phyloP scores from a whole-genome alignment of 1,284 basidiomycete genomes.

The Leccinum subrobustum region DNA sequence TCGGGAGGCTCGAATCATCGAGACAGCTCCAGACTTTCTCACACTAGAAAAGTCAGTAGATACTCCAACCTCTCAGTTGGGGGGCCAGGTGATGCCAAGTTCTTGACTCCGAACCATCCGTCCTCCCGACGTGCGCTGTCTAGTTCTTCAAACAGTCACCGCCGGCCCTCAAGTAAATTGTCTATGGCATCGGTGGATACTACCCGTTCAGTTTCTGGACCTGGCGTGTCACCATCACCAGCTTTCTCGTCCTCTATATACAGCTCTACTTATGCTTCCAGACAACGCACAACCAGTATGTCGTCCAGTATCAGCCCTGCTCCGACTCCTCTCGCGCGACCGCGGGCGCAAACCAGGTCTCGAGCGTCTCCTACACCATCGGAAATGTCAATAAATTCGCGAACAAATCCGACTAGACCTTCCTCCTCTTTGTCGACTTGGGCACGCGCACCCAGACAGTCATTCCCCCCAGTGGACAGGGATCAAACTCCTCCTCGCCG shows the following conservation, averaged over 20 bases:
- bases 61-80: conserved; percentile 55
- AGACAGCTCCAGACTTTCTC: conserved; percentile 23
- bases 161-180: conserved; percentile 34
- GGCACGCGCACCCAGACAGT: conserved; percentile 65
- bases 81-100: conserved; percentile 39
- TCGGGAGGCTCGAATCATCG: conserved; percentile 24
- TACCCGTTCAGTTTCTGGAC: conserved; percentile 36
- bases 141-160: conserved; percentile 40
- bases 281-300: conserved; percentile 71
- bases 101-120: conserved; percentile 48
- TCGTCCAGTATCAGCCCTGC: conserved; percentile 42
- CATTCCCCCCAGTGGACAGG: conserved; percentile 45
- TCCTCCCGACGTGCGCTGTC: conserved; percentile 49
- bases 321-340: conserved; percentile 37
- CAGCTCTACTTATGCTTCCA: conserved; percentile 73
- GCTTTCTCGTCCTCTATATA: conserved; percentile 43
- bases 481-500: conserved; percentile 47
- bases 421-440: conserved; percentile 55
- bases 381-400: conserved; percentile 45
- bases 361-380: conserved; percentile 60
- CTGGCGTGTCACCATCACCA: conserved; percentile 29
- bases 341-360: conserved; percentile 45
- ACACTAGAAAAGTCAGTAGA: conserved; percentile 37
- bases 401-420: conserved; percentile 41
- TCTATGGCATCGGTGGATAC: conserved; percentile 30